A percentile compares a stretch with the other conserved stretches of the same genome.
These are phyloP conservation scores for Solanum medicagineum DNA, from an alignment of 257 asterid species.

Conservation along the genomic window DNA sequence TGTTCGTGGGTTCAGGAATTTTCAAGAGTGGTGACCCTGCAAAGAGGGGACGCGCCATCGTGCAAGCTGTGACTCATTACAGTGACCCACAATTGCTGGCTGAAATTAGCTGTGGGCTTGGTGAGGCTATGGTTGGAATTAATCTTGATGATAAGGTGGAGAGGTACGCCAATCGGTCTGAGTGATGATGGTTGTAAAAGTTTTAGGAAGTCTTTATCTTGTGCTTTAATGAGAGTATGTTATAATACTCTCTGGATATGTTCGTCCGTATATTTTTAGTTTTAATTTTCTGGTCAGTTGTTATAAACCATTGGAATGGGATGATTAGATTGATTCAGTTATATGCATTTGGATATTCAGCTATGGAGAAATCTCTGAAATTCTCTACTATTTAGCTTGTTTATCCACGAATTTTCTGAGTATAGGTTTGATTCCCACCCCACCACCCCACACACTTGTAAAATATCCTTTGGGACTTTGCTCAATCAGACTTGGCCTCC, in stretches of 20 bases:
- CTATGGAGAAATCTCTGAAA: background rate
- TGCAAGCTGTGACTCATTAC: constrained; percentile 78
- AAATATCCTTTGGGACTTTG: background rate
- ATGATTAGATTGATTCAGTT: background rate
- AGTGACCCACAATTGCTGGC: constrained; percentile 66
- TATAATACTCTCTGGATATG: background rate
- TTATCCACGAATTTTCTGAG: background rate
- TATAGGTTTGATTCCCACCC: background rate
- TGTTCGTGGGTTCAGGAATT: constrained; percentile 76
- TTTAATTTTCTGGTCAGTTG: background rate
- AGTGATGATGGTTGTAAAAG: constrained; percentile 17
- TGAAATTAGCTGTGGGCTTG: constrained; percentile 73
- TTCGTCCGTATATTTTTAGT: background rate
- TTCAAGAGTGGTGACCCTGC: constrained; percentile 91
- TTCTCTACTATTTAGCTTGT: background rate
- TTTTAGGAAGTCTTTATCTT: background rate
- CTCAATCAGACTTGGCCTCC: background rate
- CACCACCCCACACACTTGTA: background rate
- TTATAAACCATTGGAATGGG: background rate
- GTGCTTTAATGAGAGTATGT: background rate
- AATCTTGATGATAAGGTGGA: constrained; percentile 78
- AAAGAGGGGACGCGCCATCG: constrained; percentile 65
- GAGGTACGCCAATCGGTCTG: constrained; percentile 77
- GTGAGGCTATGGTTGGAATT: constrained; percentile 85
- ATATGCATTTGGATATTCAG: background rate